phyloP scores from a whole-genome alignment of 352 stramenopile species.

The Hyaloperonospora arabidopsidis region DNA sequence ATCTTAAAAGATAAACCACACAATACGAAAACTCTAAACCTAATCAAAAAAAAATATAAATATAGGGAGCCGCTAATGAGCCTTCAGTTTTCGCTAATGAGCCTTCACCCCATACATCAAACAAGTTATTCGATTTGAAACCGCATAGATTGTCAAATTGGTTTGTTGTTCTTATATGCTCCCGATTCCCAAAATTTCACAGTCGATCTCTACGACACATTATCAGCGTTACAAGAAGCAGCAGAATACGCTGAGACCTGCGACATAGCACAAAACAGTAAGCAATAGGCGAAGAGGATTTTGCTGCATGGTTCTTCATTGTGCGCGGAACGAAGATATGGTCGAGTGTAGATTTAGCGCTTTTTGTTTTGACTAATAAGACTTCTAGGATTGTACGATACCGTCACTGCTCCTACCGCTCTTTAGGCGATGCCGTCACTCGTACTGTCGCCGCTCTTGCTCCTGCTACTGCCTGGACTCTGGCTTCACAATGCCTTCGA shows the following conservation, averaged over 20 bases:
- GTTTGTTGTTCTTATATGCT: too few relatives aligned
- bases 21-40: too few relatives aligned
- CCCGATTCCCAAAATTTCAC: too few relatives aligned
- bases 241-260: neutral
- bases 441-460: constrained; percentile 8
- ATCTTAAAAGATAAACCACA: too few relatives aligned
- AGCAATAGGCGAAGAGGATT: neutral
- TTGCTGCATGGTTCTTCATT: constrained; percentile 6
- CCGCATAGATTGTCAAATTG: too few relatives aligned
- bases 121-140: too few relatives aligned
- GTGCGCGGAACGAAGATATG: constrained; percentile 13
- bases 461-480: constrained; percentile 14
- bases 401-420: neutral
- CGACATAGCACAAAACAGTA: constrained; percentile 2
- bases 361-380: constrained; percentile 7
- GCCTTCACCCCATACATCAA: too few relatives aligned
- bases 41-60: too few relatives aligned
- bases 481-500: constrained; percentile 16
- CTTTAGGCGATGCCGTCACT: constrained; percentile 14
- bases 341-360: too few relatives aligned
- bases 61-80: too few relatives aligned
- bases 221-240: constrained; percentile 29
- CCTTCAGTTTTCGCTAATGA: too few relatives aligned
- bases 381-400: neutral
- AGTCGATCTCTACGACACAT: constrained; percentile 21